Evolutionary conservation across 768 basidiomycete genomes (phyloP).

Genomic region (Boletales sp.): DNA sequence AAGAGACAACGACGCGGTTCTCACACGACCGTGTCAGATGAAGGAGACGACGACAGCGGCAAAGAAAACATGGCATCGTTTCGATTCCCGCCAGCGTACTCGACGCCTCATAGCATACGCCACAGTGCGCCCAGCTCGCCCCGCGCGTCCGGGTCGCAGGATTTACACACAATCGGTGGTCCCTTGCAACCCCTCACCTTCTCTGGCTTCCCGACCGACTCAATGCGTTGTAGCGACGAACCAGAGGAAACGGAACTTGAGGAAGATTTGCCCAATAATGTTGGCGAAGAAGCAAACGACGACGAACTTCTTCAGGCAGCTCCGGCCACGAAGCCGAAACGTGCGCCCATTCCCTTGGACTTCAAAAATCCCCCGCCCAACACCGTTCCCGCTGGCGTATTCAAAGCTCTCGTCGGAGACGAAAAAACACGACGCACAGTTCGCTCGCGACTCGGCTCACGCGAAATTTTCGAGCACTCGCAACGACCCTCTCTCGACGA

Average conservation of each 20-base stretch:
- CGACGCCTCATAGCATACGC: constrained; percentile 48
- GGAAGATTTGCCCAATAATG: constrained; percentile 6
- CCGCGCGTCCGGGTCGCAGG: constrained; percentile 27
- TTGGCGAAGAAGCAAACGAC: constrained; percentile 8
- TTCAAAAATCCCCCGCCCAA: constrained; percentile 68
- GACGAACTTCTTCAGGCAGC: constrained; percentile 13
- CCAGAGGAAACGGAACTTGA: constrained; percentile 7
- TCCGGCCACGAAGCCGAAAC: constrained; percentile 41
- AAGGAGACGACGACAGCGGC: constrained; percentile 47
- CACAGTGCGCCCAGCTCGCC: constrained; percentile 43
- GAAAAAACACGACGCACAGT: constrained; percentile 67
- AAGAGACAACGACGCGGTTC: constrained; percentile 69
- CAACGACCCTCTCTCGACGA: constrained; percentile 77
- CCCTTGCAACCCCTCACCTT: constrained; percentile 54
- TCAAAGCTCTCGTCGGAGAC: constrained; percentile 73
- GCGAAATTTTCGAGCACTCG: constrained; percentile 68
- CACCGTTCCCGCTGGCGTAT: constrained; percentile 81
- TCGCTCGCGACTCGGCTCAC: constrained; percentile 73
- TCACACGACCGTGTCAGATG: constrained; percentile 23
- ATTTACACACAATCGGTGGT: constrained; percentile 16
- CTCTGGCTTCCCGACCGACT: constrained; percentile 51
- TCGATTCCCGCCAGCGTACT: constrained; percentile 61
- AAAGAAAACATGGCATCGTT: constrained; percentile 68
- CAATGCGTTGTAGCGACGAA: constrained; percentile 22
- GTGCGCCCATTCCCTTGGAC: constrained; percentile 76